These are phyloP conservation scores for Salvia sclarea DNA, from an alignment of 305 asterid species.

Conservation along the genomic window DNA sequence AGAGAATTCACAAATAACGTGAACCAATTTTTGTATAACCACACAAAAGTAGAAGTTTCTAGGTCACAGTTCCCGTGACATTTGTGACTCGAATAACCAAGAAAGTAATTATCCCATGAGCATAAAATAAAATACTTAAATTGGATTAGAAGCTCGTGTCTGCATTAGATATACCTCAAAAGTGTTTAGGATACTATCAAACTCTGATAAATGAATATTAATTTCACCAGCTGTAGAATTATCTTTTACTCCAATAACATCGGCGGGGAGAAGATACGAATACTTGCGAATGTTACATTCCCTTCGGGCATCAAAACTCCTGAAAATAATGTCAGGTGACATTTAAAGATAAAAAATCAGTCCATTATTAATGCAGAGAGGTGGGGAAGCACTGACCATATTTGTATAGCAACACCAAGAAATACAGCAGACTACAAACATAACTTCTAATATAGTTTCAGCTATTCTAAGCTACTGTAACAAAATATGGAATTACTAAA, in stretches of 20 bases:
- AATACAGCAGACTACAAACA: neutral
- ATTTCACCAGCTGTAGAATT: conserved; percentile 56
- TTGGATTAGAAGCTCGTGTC: conserved; percentile 6
- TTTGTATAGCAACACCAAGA: neutral
- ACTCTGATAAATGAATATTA: conserved; percentile 62
- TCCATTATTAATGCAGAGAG: too few species aligned
- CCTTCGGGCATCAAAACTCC: conserved; percentile 88
- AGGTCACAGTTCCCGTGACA: neutral
- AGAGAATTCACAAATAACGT: neutral
- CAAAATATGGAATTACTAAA: neutral
- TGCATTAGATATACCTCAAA: conserved; percentile 62
- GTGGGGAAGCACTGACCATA: neutral
- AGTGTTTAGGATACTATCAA: conserved; percentile 61
- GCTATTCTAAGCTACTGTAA: neutral
- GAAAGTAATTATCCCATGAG: neutral
- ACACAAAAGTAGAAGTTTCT: conserved; percentile 1
- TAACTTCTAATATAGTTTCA: neutral
- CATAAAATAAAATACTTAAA: conserved; percentile 4
- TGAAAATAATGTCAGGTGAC: conserved; percentile 36
- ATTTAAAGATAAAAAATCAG: conserved; percentile 3
- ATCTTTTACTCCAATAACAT: conserved; percentile 70
- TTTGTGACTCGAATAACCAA: neutral
- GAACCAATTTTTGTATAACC: neutral
- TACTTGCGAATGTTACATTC: conserved; percentile 85
- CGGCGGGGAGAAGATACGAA: conserved; percentile 88